Evolutionary conservation across 768 basidiomycete species (phyloP), one percentile per base, ranked within the genome.

Genomic region (Pleurotus tuoliensis): DNA sequence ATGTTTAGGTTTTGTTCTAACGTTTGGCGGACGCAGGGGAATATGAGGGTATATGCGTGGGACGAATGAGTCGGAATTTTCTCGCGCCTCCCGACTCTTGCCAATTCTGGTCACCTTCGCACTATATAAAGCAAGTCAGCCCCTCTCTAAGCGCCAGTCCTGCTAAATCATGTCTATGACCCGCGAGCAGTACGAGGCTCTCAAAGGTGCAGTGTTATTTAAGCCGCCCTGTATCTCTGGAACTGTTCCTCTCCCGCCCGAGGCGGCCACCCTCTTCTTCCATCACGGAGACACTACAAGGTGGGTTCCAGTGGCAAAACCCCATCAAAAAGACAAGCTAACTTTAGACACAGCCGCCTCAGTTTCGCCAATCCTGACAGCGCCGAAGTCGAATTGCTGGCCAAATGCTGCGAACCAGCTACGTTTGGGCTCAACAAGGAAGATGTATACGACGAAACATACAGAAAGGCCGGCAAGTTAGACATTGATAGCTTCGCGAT

Each of bases 391-490:
- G 56, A 66, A n/a, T 40, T 58, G 3, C 71, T 80, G 5, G 57
- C 66, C 0, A 47, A 58, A 0, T 71, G 72, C 1, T 73, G 72
- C 57, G 60, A 69, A 1, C 67, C 65, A 3, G 72, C 73, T 5
- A 62, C 68, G 1, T 75, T 71, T 56, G 72, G 74, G 8, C 22
- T 27, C 3, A 62, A 66, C 24, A 30, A 66, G 0, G 54, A 74
- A 55, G 64, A 72, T 18, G 65, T 73, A 1, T 47, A 67, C 3
- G 74, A 75, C 58, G 71, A 72, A 40, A 62, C 70, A 24, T 73
- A 73, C 54, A 63, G 73, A 6, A 74, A 71, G 48, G 71, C 67
- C 1, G 63, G 70, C 5, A 73, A 73, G 62, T 59, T 78, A 54
- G 66, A 70, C 40, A 20, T 54, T 2, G 39, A 57, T 4, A 47